Conservation (phyloP, 169 alveolate species). For the Toxoplasma gondii region DNA sequence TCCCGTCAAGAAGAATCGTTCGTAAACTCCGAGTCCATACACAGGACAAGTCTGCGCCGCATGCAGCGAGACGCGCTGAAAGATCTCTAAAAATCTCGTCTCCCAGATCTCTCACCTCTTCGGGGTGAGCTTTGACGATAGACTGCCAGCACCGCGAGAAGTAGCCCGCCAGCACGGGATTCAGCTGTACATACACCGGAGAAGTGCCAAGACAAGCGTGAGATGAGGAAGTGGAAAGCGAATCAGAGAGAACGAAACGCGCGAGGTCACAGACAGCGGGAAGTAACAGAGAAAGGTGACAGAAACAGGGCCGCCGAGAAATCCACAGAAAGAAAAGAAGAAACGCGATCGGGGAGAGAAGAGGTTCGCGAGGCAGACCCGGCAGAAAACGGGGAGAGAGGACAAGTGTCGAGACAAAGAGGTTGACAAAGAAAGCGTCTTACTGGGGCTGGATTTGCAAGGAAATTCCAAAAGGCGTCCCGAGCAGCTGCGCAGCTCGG, state of each 20-base stretch:
- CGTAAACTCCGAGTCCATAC: no score
- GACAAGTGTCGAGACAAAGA: neutral
- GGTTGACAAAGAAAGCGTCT: neutral
- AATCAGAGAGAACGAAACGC: neutral
- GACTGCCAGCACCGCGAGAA: conserved; percentile 46
- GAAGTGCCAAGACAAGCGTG: neutral
- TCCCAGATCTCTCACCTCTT: conserved; percentile 19
- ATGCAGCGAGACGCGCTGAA: no score
- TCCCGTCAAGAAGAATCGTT: no score
- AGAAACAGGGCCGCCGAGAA: neutral
- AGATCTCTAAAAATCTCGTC: no score
- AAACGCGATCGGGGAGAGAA: neutral
- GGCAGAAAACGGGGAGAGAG: neutral
- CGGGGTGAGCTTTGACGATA: neutral
- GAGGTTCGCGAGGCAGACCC: neutral
- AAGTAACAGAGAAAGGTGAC: neutral
- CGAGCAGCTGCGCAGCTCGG: conserved; percentile 20
- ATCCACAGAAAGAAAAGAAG: no score
- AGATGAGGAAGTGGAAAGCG: neutral
- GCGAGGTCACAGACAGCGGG: neutral
- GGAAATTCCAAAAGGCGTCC: neutral
- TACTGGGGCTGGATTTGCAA: neutral
- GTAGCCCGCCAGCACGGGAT: conserved; percentile 44
- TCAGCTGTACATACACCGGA: neutral
- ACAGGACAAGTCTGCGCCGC: no score